Evolutionary conservation across 192 early-diverging fungal genomes (phyloP).

Genomic region (Phlyctochytrium planicorne): DNA sequence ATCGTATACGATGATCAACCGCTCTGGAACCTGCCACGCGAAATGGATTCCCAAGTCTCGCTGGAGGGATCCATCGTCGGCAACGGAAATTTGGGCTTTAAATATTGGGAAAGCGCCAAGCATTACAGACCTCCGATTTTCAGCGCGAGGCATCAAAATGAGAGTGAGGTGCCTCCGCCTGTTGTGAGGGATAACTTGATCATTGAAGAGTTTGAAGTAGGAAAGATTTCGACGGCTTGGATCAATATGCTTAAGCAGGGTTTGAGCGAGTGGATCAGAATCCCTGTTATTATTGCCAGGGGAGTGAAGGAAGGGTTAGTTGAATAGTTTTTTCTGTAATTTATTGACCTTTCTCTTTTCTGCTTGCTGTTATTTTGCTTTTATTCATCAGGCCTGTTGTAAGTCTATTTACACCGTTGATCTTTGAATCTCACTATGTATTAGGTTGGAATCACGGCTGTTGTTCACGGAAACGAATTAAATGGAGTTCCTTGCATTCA

Average conservation of each 20-base stretch:
- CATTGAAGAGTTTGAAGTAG: constrained; percentile 61
- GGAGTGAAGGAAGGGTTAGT: constrained; percentile 52
- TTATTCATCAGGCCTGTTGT: constrained; percentile 40
- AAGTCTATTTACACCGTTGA: not conserved
- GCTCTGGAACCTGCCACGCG: constrained; percentile 17
- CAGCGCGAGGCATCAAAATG: constrained; percentile 45
- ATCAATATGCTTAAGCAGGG: constrained; percentile 73
- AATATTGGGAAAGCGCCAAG: constrained; percentile 49
- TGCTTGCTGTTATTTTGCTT: constrained; percentile 30
- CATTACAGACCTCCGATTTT: constrained; percentile 58
- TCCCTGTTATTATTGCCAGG: constrained; percentile 77
- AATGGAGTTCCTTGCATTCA: constrained; percentile 92
- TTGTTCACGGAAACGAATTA: constrained; percentile 88
- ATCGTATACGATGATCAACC: constrained; percentile 65
- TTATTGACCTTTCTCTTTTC: not conserved
- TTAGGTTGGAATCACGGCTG: constrained; percentile 74
- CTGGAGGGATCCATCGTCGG: not conserved
- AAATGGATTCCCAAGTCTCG: constrained; percentile 4
- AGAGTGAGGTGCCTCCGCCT: constrained; percentile 63
- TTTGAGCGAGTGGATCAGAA: constrained; percentile 57
- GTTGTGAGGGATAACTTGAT: constrained; percentile 56
- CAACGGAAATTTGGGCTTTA: constrained; percentile 19
- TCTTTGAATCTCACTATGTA: not conserved
- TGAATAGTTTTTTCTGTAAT: not conserved
- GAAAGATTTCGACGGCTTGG: constrained; percentile 62